Evolutionary conservation across 169 alveolate genomes (phyloP).

Genomic region (Cryptosporidium felis): DNA sequence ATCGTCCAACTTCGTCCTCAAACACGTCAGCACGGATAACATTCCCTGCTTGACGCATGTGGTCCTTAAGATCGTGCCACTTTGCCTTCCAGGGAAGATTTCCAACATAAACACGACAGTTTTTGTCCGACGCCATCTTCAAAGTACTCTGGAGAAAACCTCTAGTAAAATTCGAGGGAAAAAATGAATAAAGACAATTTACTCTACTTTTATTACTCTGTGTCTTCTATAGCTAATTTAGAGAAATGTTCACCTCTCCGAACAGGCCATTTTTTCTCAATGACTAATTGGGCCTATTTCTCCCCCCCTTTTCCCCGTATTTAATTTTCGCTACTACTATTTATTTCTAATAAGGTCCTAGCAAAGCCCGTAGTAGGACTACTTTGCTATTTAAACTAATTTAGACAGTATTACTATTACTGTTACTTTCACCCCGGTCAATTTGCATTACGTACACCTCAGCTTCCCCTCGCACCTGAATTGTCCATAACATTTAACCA

Average conservation of each 20-base stretch:
- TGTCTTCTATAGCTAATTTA: constrained; percentile 47
- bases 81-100: constrained; percentile 89
- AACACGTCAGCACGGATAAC: constrained; percentile 89
- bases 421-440: background rate
- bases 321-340: background rate
- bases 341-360: too few relatives aligned
- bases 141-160: background rate
- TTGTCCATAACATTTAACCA: too few relatives aligned
- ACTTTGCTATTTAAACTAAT: too few relatives aligned
- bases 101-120: constrained; percentile 89
- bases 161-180: constrained; percentile 17
- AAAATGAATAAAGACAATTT: background rate
- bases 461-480: too few relatives aligned
- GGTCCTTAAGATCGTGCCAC: constrained; percentile 89
- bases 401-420: background rate
- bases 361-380: too few relatives aligned
- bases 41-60: constrained; percentile 89
- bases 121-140: constrained; percentile 74
- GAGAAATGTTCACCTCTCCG: too few relatives aligned
- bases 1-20: constrained; percentile 87
- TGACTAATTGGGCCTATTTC: background rate
- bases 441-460: constrained; percentile 35
- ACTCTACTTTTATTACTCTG: constrained; percentile 1
- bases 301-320: background rate
- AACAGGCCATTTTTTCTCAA: too few relatives aligned